Conservation (phyloP, 495 filamentous ascomycete genomes). For the Aspergillus carlsbadensis region DNA sequence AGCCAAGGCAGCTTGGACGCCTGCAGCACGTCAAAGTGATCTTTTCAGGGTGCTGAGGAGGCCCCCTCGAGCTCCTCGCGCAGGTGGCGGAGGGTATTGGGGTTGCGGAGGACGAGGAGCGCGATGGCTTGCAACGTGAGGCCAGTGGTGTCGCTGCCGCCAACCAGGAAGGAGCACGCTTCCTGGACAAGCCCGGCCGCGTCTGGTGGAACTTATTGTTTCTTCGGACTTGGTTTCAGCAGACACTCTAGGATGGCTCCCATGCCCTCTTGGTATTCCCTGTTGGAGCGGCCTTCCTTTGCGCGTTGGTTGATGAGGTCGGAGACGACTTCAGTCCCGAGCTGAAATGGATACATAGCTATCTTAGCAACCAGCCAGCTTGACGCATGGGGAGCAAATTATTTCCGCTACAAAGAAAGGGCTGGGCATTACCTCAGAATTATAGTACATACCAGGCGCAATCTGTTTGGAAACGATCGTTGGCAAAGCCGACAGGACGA, state of each 20-base stretch:
- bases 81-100: neutral
- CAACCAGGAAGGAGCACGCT: neutral
- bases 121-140: neutral
- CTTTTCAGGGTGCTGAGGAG: neutral
- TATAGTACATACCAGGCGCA: too few relatives aligned
- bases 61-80: neutral
- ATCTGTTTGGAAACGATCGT: too few relatives aligned
- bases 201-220: neutral
- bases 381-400: too few relatives aligned
- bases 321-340: too few relatives aligned
- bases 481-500: too few relatives aligned
- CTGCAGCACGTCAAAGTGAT: neutral
- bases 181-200: neutral
- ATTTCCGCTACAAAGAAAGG: too few relatives aligned
- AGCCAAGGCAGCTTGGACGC: neutral
- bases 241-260: neutral
- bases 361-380: too few relatives aligned
- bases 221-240: neutral
- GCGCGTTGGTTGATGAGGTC: too few relatives aligned
- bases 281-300: too few relatives aligned
- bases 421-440: too few relatives aligned
- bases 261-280: too few relatives aligned
- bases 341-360: too few relatives aligned
- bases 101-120: neutral
- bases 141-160: conserved; percentile 1